These are phyloP conservation scores for Hyaloperonospora arabidopsidis DNA, from an alignment of 352 stramenopile genomes.

Conservation along the genomic window DNA sequence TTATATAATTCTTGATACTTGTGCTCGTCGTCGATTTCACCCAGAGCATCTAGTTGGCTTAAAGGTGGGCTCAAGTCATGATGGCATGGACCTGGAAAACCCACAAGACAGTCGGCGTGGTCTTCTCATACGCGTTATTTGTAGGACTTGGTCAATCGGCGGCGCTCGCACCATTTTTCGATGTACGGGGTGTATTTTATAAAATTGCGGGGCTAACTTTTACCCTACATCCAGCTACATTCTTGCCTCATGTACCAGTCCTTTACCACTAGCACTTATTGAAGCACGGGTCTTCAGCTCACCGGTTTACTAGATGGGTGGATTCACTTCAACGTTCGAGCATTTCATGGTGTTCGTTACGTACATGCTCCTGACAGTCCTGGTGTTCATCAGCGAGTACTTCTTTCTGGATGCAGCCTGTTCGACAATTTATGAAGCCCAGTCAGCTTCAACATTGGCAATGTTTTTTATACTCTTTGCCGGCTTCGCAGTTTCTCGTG, in stretches of 20 bases:
- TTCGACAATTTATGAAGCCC: slow-evolving; percentile 36
- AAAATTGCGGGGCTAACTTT: slow-evolving; percentile 80
- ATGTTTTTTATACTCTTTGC: slow-evolving; percentile 40
- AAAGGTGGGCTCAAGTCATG: slow-evolving; percentile 38
- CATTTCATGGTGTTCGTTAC: slow-evolving; percentile 36
- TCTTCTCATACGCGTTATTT: slow-evolving; percentile 78
- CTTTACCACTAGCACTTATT: slow-evolving; percentile 34
- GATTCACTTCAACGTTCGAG: slow-evolving; percentile 29
- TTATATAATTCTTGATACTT: no score
- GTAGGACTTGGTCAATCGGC: slow-evolving; percentile 61
- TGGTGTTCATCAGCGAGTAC: slow-evolving; percentile 40
- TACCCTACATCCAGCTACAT: slow-evolving; percentile 73
- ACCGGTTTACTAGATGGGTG: slow-evolving; percentile 74
- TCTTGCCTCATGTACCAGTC: slow-evolving; percentile 30
- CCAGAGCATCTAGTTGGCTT: slow-evolving; percentile 32
- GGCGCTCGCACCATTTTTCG: slow-evolving; percentile 50
- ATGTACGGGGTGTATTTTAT: slow-evolving; percentile 64
- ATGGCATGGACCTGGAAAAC: slow-evolving; percentile 27
- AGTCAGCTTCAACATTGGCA: slow-evolving; percentile 33
- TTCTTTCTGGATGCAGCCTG: slow-evolving; percentile 31
- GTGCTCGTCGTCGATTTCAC: slow-evolving; percentile 27
- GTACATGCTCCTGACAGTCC: slow-evolving; percentile 38
- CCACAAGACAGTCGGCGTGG: slow-evolving; percentile 42
- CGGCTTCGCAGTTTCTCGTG: slow-evolving; percentile 37
- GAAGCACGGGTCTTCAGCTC: slow-evolving; percentile 72